Evolutionary conservation across 306 rosid species (phyloP).

Genomic region (Cicer pinnatifidum): DNA sequence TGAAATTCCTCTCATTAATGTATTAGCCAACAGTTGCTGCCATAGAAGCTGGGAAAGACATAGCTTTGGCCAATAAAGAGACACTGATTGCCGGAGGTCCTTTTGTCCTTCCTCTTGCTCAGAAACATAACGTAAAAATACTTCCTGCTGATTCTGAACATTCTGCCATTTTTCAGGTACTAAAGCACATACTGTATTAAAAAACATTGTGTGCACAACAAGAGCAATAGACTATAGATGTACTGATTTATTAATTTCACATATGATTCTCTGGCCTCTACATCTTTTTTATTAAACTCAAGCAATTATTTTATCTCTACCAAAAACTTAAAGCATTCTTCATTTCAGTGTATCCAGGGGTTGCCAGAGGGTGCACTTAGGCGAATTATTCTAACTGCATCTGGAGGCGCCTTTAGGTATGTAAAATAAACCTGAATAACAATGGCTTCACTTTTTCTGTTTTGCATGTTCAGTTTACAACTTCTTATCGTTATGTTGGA

Average conservation of each 20-base stretch:
- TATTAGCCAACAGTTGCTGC: constrained; percentile 98
- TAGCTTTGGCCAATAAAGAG: constrained; percentile 98
- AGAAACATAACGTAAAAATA: constrained; percentile 85
- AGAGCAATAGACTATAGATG: constrained; percentile 26
- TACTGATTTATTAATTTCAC: neutral
- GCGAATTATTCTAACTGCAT: constrained; percentile 87
- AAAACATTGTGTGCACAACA: constrained; percentile 23
- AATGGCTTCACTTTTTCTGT: constrained; percentile 15
- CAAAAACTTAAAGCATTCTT: constrained; percentile 46
- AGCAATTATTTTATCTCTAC: constrained; percentile 30
- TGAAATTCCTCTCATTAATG: constrained; percentile 50
- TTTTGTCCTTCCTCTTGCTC: constrained; percentile 98
- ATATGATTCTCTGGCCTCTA: constrained; percentile 17
- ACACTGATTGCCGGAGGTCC: constrained; percentile 99
- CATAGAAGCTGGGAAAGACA: constrained; percentile 97
- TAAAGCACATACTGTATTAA: neutral
- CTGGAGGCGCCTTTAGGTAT: constrained; percentile 97
- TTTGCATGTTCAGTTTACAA: constrained; percentile 21
- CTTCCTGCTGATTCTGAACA: constrained; percentile 99
- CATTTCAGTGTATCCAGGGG: constrained; percentile 93
- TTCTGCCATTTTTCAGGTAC: constrained; percentile 98
- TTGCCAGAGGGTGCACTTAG: constrained; percentile 88
- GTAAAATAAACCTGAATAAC: constrained; percentile 2
- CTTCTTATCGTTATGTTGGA: constrained; percentile 7
- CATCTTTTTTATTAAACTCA: constrained; percentile 18